A percentile compares a stretch with the other conserved stretches of the same genome.
These are phyloP conservation scores for Cryoendolithus antarcticus DNA, from an alignment of 2,329 filamentous ascomycete genomes.

Conservation along the genomic window DNA sequence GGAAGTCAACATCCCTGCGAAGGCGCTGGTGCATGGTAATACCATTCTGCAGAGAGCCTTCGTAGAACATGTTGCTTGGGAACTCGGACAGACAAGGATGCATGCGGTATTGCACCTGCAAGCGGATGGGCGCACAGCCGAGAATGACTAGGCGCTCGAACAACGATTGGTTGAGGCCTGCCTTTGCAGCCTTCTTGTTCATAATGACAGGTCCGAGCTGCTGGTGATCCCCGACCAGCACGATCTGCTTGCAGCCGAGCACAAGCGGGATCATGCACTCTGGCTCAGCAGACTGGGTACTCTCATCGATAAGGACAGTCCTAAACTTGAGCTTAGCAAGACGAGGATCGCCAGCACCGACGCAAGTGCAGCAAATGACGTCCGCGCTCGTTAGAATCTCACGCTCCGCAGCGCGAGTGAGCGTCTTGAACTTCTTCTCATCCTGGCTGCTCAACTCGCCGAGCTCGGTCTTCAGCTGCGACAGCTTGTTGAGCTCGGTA, in stretches of 20 bases:
- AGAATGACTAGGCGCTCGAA: conserved; percentile 93
- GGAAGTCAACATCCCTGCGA: conserved; percentile 89
- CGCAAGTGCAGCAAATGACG: conserved; percentile 97
- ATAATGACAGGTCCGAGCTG: conserved; percentile 97
- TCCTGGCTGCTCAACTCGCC: conserved; percentile 90
- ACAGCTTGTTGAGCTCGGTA: conserved; percentile 80
- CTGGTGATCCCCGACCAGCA: conserved; percentile 96
- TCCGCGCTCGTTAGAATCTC: conserved; percentile 93
- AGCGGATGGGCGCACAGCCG: conserved; percentile 76
- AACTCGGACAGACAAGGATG: conserved; percentile 95
- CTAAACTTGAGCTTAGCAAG: conserved; percentile 96
- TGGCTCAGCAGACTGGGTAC: conserved; percentile 92
- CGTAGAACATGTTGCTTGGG: conserved; percentile 99
- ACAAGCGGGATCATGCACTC: conserved; percentile 99
- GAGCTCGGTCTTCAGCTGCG: conserved; percentile 80
- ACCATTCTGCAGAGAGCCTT: conserved; percentile 91
- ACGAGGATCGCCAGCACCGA: conserved; percentile 90
- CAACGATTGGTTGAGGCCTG: conserved; percentile 92
- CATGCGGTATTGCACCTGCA: conserved; percentile 98
- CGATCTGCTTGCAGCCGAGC: conserved; percentile 94
- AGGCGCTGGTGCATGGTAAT: conserved; percentile 82
- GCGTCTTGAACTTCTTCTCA: conserved; percentile 96
- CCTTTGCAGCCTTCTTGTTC: conserved; percentile 99
- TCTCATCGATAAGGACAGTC: conserved; percentile 95
- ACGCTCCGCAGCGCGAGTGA: conserved; percentile 84